Conservation (phyloP, 768 basidiomycete genomes). For the Boletus reticuloceps region DNA sequence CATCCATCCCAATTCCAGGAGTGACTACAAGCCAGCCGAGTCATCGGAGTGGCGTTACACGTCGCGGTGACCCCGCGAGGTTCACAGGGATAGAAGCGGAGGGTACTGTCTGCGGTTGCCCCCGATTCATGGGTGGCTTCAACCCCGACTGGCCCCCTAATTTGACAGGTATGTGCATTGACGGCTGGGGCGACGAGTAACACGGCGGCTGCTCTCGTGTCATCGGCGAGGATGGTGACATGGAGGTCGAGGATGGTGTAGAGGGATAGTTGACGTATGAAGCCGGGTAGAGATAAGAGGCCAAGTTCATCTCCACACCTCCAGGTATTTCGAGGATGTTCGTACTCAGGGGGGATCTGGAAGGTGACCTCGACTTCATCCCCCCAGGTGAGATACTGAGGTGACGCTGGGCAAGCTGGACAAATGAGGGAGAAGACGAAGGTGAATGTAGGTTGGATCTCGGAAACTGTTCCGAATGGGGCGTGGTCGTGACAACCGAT, state of each 20-base stretch:
- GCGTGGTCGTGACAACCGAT: conserved; percentile 49
- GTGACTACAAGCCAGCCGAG: neutral
- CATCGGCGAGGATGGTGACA: conserved; percentile 45
- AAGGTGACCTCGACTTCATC: conserved; percentile 29
- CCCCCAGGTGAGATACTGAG: conserved; percentile 21
- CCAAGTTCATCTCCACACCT: conserved; percentile 11
- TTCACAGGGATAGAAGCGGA: conserved; percentile 16
- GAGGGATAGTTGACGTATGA: conserved; percentile 54
- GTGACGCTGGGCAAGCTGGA: conserved; percentile 26
- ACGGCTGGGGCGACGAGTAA: conserved; percentile 21
- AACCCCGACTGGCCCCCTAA: conserved; percentile 17
- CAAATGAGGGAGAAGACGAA: conserved; percentile 11
- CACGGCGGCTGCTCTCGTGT: conserved; percentile 14
- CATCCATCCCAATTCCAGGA: neutral
- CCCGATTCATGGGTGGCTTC: conserved; percentile 9
- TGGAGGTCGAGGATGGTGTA: conserved; percentile 53
- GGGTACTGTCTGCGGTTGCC: conserved; percentile 12
- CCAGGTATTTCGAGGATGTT: conserved; percentile 18
- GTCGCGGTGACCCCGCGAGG: conserved; percentile 16
- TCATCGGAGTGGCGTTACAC: conserved; percentile 28
- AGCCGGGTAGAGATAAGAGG: conserved; percentile 14
- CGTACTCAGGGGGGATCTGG: conserved; percentile 30
- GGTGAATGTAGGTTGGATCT: conserved; percentile 12
- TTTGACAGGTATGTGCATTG: conserved; percentile 15
- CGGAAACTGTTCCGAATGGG: conserved; percentile 19